These are phyloP conservation scores for Clitoria ternatea DNA, from an alignment of 306 rosid species.

Conservation along the genomic window DNA sequence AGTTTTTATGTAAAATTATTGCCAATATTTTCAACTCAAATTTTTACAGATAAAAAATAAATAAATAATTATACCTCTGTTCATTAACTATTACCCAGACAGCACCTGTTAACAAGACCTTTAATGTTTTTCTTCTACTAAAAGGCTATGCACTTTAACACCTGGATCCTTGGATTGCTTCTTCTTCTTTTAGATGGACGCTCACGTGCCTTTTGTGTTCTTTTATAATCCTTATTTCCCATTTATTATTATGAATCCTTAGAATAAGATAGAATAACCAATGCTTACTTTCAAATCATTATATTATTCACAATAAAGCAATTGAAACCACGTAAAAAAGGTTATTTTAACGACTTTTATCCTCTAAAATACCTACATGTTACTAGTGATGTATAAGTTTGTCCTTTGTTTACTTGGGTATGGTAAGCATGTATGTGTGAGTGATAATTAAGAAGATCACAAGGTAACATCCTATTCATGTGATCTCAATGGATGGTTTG, in stretches of 20 bases:
- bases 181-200: slow-evolving; percentile 21
- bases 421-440: neutral
- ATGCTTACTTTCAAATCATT: too few relatives aligned
- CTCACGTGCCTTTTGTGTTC: slow-evolving; percentile 45
- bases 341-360: neutral
- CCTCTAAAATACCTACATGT: neutral
- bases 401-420: neutral
- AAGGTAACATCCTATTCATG: neutral
- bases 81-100: too few relatives aligned
- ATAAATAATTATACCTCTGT: too few relatives aligned
- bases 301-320: too few relatives aligned
- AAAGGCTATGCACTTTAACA: slow-evolving; percentile 19
- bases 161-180: slow-evolving; percentile 33
- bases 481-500: neutral
- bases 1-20: too few relatives aligned
- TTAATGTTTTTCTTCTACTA: neutral
- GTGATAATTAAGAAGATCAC: neutral
- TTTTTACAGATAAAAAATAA: too few relatives aligned
- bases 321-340: too few relatives aligned
- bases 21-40: too few relatives aligned
- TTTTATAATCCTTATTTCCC: too few relatives aligned
- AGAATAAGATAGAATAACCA: too few relatives aligned
- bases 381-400: neutral
- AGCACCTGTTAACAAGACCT: too few relatives aligned
- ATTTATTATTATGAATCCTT: too few relatives aligned